Evolutionary conservation across 495 filamentous ascomycete species (phyloP), one percentile per base, ranked within the genome.

Genomic region (Schizothecium vesticola): DNA sequence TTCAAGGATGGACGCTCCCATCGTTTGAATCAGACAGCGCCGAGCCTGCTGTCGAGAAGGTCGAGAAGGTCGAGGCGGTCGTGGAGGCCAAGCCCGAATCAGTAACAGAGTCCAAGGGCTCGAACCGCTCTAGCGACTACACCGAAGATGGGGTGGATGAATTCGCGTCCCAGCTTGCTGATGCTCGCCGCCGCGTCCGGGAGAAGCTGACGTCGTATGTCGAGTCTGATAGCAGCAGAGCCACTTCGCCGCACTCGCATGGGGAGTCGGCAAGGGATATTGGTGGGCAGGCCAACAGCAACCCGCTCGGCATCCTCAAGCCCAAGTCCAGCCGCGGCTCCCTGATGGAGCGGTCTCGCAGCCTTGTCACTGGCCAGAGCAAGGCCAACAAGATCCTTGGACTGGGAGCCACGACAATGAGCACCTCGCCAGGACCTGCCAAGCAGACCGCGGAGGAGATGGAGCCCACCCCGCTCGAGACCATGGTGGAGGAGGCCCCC

Each of bases 91-190:
- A 64, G 64, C 69, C 71, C 59, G 61, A 68, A 62, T 28, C 70
- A 68, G 12, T 80, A 77, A 76, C 78, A 74, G 75, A 77, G n/a
- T 56, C 65, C 4, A 65, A 62, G 16, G 29, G 24, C 3, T 56
- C 69, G 1, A 78, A 70, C 76, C 81, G 67, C n/a, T 80, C 70
- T 61, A 78, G 67, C 71, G 67, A 69, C 13, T 59, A 55, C 21
- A 72, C 63, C 4, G 71, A 72, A 16, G 71, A 92, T 24, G 92
- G 92, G 65, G 85, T 86, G 7, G 89, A 93, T 61, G 92, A 92
- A 64, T 94, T 97, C 71, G 88, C 88, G 23, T 88, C 84, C 66
- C 92, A 95, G 72, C 87, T 97, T 23, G 92, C 91, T 0, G 85
- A 90, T 74, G 86, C 92, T 56, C 87, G 90, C 62, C 85, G 88